Percentiles rank a stretch among this genome's conserved stretches.
Evolutionary conservation across 192 early-diverging fungal genomes (phyloP).

Genomic region (Backusella morwellensis): DNA sequence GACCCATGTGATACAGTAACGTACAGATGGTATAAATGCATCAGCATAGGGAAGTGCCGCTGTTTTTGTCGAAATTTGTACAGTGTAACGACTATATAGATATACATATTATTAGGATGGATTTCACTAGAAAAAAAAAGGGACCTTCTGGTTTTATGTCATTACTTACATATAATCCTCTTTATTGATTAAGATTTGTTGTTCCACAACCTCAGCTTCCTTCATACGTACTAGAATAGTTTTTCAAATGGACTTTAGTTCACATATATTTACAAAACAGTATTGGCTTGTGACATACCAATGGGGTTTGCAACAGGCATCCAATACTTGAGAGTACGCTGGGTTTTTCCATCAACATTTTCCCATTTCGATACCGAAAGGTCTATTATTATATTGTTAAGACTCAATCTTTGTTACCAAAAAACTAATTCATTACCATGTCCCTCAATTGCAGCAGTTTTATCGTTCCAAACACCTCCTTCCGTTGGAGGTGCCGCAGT

Average conservation of each 20-base stretch:
- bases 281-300: slow-evolving; percentile 33
- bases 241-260: not conserved
- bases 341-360: slow-evolving; percentile 11
- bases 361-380: slow-evolving; percentile 17
- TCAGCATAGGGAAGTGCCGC: slow-evolving; percentile 42
- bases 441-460: slow-evolving; percentile 21
- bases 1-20: slow-evolving; percentile 72
- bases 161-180: slow-evolving; percentile 56
- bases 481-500: slow-evolving; percentile 8
- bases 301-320: slow-evolving; percentile 76
- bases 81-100: slow-evolving; percentile 45
- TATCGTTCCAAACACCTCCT: slow-evolving; percentile 27
- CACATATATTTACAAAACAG: not conserved
- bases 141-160: not conserved
- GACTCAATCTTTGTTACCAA: no score
- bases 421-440: slow-evolving; percentile 6
- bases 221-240: slow-evolving; percentile 57
- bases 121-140: not conserved
- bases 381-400: not conserved
- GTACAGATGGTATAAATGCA: slow-evolving; percentile 37
- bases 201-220: slow-evolving; percentile 63
- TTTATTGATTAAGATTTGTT: slow-evolving; percentile 52
- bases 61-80: slow-evolving; percentile 48
- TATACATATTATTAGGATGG: not conserved
- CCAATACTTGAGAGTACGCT: slow-evolving; percentile 55